Conservation (phyloP, 2,329 filamentous ascomycete species). For the Colletotrichum lindemuthianum region DNA sequence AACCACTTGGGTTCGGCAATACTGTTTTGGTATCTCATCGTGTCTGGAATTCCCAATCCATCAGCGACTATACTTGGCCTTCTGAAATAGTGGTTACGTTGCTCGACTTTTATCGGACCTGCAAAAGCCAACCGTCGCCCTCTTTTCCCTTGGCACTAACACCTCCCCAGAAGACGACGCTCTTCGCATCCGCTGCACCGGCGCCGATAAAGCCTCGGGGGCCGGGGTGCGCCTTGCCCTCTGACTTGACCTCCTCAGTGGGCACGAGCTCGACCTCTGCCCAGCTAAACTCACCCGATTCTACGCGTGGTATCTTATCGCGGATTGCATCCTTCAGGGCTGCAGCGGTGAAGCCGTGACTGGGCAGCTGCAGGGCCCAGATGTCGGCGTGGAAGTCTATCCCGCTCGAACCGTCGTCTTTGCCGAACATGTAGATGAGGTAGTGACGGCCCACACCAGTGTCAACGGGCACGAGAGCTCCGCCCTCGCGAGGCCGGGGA, state of each 20-base stretch:
- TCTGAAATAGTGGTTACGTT: too few species aligned
- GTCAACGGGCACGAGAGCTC: conserved; percentile 56
- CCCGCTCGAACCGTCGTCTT: conserved; percentile 38
- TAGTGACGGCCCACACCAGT: conserved; percentile 64
- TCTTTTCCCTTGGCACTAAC: conserved; percentile 52
- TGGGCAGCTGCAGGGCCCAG: conserved; percentile 63
- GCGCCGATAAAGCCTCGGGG: conserved; percentile 52
- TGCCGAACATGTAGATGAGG: conserved; percentile 60
- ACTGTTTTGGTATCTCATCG: not conserved
- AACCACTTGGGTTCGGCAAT: too few species aligned
- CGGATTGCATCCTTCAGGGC: conserved; percentile 61
- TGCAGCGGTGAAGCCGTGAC: conserved; percentile 56
- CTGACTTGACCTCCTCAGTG: conserved; percentile 52
- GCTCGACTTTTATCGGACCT: conserved; percentile 31
- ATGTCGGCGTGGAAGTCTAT: conserved; percentile 52
- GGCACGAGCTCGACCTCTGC: conserved; percentile 59
- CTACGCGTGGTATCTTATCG: conserved; percentile 50
- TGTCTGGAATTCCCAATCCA: too few species aligned
- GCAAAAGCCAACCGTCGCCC: conserved; percentile 52
- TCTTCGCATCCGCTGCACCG: conserved; percentile 54
- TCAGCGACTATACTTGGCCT: too few species aligned
- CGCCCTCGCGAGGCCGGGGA: conserved; percentile 54
- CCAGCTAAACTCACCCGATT: conserved; percentile 60
- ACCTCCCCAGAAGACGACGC: conserved; percentile 64
- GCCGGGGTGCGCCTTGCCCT: conserved; percentile 53